Evolutionary conservation across 768 basidiomycete genomes (phyloP).

Genomic region (Auriscalpium vulgare): DNA sequence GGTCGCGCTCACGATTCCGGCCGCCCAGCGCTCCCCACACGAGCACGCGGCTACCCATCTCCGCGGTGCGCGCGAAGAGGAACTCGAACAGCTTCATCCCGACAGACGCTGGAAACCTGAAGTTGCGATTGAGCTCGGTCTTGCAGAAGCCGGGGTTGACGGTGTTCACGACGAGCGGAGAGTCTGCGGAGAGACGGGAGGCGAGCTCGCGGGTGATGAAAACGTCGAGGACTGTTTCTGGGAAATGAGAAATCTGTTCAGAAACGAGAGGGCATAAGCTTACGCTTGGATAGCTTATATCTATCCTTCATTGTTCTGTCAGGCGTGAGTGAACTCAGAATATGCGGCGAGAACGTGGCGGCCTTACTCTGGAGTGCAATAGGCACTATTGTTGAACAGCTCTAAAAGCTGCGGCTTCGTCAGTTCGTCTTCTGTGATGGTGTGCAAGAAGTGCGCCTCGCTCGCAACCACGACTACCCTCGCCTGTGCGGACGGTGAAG

Average conservation of each 20-base stretch:
- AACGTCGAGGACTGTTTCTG: slow-evolving; percentile 5
- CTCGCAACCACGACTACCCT: slow-evolving; percentile 11
- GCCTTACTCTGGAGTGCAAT: slow-evolving; percentile 7
- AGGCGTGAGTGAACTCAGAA: neutral
- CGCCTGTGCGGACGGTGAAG: neutral
- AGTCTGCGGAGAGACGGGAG: slow-evolving; percentile 6
- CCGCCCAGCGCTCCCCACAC: slow-evolving; percentile 23
- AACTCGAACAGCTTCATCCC: neutral
- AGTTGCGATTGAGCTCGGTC: slow-evolving; percentile 1
- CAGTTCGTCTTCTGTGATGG: neutral
- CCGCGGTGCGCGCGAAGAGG: slow-evolving; percentile 10
- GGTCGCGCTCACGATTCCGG: slow-evolving; percentile 12
- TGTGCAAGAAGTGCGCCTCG: slow-evolving; percentile 7
- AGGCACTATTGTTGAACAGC: slow-evolving; percentile 1
- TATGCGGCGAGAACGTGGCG: too few relatives aligned
- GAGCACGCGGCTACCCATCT: slow-evolving; percentile 29
- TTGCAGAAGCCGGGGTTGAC: slow-evolving; percentile 11
- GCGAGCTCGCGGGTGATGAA: slow-evolving; percentile 11
- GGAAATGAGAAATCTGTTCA: neutral
- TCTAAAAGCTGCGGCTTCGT: slow-evolving; percentile 2
- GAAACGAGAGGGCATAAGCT: neutral
- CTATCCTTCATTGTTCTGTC: slow-evolving; percentile 3
- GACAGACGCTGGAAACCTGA: neutral
- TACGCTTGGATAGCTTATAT: slow-evolving; percentile 9
- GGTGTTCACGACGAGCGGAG: slow-evolving; percentile 7